Evolutionary conservation across 1,284 basidiomycete species (phyloP).

Genomic region (Polyporus tsugae): DNA sequence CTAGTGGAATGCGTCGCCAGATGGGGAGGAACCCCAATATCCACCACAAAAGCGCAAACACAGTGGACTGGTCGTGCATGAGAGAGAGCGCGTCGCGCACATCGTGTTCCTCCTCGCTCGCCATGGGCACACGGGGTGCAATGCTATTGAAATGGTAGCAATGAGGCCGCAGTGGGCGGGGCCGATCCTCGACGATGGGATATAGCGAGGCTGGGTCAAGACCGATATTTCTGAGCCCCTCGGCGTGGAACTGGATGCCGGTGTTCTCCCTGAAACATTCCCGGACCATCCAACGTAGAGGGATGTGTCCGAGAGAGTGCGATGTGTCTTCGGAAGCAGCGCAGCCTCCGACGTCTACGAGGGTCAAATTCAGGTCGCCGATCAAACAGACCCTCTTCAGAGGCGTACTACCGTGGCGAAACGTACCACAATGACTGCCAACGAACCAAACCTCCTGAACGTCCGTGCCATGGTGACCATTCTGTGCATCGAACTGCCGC

Average conservation of each 20-base stretch:
- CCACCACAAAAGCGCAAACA: constrained; percentile 58
- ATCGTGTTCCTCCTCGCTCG: constrained; percentile 59
- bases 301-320: constrained; percentile 63
- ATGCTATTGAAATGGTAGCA: neutral
- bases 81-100: constrained; percentile 55
- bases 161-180: neutral
- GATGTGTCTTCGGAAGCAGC: constrained; percentile 59
- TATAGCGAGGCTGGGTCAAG: constrained; percentile 54
- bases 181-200: constrained; percentile 12
- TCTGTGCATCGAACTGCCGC: too few species aligned
- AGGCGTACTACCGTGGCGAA: neutral
- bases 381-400: too few species aligned
- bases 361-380: neutral
- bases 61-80: constrained; percentile 59
- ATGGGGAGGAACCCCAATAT: constrained; percentile 48
- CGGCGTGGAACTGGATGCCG: constrained; percentile 49
- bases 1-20: too few species aligned
- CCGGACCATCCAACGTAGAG: constrained; percentile 73
- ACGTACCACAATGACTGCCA: constrained; percentile 58
- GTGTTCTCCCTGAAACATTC: constrained; percentile 55
- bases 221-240: constrained; percentile 55
- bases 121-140: constrained; percentile 33
- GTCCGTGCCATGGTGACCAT: constrained; percentile 43
- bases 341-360: constrained; percentile 61
- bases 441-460: constrained; percentile 63